These are phyloP conservation scores for Cytospora mali DNA, from an alignment of 2,329 filamentous ascomycete species.

Conservation along the genomic window DNA sequence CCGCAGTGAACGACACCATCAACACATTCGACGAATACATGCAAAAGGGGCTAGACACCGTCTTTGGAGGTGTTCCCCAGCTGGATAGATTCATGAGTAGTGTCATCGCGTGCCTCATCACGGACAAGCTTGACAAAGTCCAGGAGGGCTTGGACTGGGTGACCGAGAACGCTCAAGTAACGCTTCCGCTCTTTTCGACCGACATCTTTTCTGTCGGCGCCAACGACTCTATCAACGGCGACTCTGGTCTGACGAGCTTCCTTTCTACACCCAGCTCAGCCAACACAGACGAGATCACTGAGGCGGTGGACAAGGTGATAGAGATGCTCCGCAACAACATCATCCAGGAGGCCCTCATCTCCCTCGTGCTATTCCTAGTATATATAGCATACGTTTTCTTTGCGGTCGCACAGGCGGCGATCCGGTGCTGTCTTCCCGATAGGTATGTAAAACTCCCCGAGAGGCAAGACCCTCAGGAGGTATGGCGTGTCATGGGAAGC, in stretches of 20 bases:
- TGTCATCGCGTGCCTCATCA: slow-evolving; percentile 84
- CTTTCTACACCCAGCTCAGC: slow-evolving; percentile 74
- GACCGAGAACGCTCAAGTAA: slow-evolving; percentile 79
- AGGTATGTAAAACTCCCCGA: too few species aligned
- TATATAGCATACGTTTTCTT: slow-evolving; percentile 79
- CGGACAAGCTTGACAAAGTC: slow-evolving; percentile 81
- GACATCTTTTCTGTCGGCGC: slow-evolving; percentile 85
- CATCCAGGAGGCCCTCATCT: slow-evolving; percentile 77
- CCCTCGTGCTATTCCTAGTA: slow-evolving; percentile 70
- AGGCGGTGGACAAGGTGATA: slow-evolving; percentile 71
- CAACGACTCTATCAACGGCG: slow-evolving; percentile 58
- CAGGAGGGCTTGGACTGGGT: slow-evolving; percentile 94
- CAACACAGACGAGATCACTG: slow-evolving; percentile 80
- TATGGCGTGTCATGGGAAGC: too few species aligned
- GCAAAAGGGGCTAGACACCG: slow-evolving; percentile 69
- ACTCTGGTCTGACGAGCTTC: slow-evolving; percentile 58
- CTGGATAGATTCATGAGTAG: slow-evolving; percentile 72
- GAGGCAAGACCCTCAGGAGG: too few species aligned
- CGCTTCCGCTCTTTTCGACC: slow-evolving; percentile 75
- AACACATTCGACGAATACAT: slow-evolving; percentile 81
- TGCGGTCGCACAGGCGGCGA: slow-evolving; percentile 68
- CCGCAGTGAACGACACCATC: slow-evolving; percentile 81
- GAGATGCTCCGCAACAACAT: slow-evolving; percentile 69
- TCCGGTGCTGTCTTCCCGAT: slow-evolving; percentile 47
- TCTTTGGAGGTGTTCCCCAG: slow-evolving; percentile 61